Base-by-base conservation (phyloP, 352 stramenopile genomes). In the Globisporangium nunn region DNA sequence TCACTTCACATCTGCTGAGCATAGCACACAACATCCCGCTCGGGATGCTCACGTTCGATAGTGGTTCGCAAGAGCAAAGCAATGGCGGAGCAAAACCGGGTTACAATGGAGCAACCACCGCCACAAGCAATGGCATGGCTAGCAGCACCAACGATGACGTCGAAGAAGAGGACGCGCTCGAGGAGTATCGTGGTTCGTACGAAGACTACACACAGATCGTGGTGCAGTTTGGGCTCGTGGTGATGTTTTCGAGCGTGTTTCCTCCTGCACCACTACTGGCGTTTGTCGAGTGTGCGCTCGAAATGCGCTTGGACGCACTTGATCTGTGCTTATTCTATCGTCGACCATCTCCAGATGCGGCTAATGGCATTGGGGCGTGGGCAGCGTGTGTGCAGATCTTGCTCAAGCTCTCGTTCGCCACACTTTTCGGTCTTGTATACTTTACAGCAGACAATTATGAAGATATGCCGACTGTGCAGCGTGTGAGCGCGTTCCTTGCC, bases 131-230 rank as follows among this genome's bases (percentile, higher is more conserved):
- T 15, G 37, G 37, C 37, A 17, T 17, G 37, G 5, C 10, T 3
- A 41, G 37, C 37, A 12, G 2, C 37, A 41, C 37, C 11, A 41
- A 17, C 37, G 37, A 12, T 48, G 52, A 31, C 33, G 48, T 56
- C 5, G 64, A 68, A 28, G 39, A 37, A 12, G 64, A 71, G 17
- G 12, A 56, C 30, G 51, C 46, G 12, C 45, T 78, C 6, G 57
- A 60, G 1, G 37, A 52, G 7, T 78, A 78, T 50, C 53, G 61
- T 15, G 72, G 72, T 0, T 52, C 59, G 6, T 58, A 74, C 43
- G 68, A 74, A 49, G 71, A 74, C 40, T 85, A 83, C 31, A 64
- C 63, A 2, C 59, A 81, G 56, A 45, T 74, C 35, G 50, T 80
- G 14, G 56, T 74, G 17, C 69, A 83, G 52, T 62, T 83, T 39